Conservation (phyloP, 768 basidiomycete species). For the Podaxis mareebaensis region DNA sequence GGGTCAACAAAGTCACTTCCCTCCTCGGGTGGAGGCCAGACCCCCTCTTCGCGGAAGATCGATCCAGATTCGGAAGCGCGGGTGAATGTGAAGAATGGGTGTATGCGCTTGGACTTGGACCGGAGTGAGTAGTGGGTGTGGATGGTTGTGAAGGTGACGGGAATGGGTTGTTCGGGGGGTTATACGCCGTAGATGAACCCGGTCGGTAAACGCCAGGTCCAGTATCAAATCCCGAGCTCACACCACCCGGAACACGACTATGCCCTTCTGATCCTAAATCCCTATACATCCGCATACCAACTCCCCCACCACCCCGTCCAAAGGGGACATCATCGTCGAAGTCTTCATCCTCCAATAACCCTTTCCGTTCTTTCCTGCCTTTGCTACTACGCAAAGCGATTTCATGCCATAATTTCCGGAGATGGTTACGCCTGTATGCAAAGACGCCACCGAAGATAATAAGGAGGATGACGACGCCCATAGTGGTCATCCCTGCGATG, state of each 20-base stretch:
- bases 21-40: slow-evolving; percentile 43
- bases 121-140: neutral
- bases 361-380: slow-evolving; percentile 15
- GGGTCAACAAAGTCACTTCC: slow-evolving; percentile 39
- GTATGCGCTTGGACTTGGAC: neutral
- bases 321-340: slow-evolving; percentile 17
- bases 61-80: slow-evolving; percentile 45
- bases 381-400: neutral
- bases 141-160: neutral
- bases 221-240: neutral
- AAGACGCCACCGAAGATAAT: slow-evolving; percentile 13
- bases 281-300: slow-evolving; percentile 3
- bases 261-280: neutral
- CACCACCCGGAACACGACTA: neutral
- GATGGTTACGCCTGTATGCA: slow-evolving; percentile 13
- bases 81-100: slow-evolving; percentile 23
- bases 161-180: neutral
- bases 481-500: slow-evolving; percentile 20
- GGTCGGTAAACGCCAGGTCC: neutral
- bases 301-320: neutral
- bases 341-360: slow-evolving; percentile 20
- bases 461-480: slow-evolving; percentile 13
- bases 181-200: neutral
- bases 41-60: slow-evolving; percentile 51
- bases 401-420: slow-evolving; percentile 7